Base-by-base conservation (phyloP, 768 basidiomycete species). In the Mycena haematopus region DNA sequence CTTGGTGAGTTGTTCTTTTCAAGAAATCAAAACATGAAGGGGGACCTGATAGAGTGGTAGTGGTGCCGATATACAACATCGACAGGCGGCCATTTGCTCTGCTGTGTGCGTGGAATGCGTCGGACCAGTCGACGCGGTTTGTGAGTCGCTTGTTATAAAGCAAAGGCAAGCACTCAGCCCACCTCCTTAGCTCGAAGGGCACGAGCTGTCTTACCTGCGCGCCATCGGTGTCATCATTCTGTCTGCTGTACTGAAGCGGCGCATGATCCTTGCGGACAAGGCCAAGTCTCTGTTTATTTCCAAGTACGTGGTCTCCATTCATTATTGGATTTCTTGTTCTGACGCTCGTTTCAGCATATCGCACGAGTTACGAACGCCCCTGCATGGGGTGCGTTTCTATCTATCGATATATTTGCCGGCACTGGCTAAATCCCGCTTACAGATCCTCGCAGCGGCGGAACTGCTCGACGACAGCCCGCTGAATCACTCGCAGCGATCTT, bases 151-250 rank as follows among this genome's bases (percentile, higher is more conserved):
- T 53, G 33, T 31, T 51, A 51, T 7, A 15, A 36, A 36, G 22
- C 33, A 19, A 58, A 29, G 6, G 46, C 52, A 29, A 33, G 61
- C 65, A 31, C 65, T 69, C 52, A 4, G n/a, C n/a, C n/a, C n/a
- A 45, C 22, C 21, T 45, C 21, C 55, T 24, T 63, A 93, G 92
- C 78, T 93, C 68, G 93, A 95, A 76, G 93, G 93, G 0, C 92
- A 93, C 68, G 92, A 97, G 70, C 72, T 96, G 55, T 96, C 95
- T 17, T 97, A 96, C 75, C 74, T 96, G 56, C 87, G 95, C 44
- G 95, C 95, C 19, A 95, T 96, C 66, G 91, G 93, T 53, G 94
- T 97, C 35, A 95, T 97, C 65, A 96, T 97, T 54, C 81, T 97
- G 36, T 95, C 93, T 35, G 95, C 95, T 13, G 93, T 96, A 7